Conservation (phyloP, 805 yeast species). For the Saccharomyces kudriavzevii region DNA sequence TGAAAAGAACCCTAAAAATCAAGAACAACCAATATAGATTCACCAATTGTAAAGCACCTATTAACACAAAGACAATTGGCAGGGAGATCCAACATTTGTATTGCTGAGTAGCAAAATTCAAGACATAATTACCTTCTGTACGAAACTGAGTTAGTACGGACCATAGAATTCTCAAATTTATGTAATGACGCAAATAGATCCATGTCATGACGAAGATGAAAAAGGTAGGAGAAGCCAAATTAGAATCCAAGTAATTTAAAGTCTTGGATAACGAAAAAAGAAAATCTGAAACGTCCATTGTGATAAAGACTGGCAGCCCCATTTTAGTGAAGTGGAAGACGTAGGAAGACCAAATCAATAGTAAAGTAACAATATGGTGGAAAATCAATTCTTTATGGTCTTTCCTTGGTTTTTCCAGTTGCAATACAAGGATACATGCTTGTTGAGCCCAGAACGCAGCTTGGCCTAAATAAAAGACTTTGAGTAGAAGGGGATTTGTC, state of each 20-base stretch:
- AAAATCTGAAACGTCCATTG: slow-evolving; percentile 89
- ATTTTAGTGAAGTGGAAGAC: slow-evolving; percentile 92
- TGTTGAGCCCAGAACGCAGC: slow-evolving; percentile 96
- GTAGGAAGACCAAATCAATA: slow-evolving; percentile 72
- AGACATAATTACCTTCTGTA: slow-evolving; percentile 67
- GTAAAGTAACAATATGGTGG: slow-evolving; percentile 83
- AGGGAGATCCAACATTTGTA: slow-evolving; percentile 91
- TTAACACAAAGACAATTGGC: slow-evolving; percentile 68
- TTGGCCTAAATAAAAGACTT: slow-evolving; percentile 73
- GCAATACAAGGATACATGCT: slow-evolving; percentile 64
- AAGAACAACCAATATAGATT: slow-evolving; percentile 78
- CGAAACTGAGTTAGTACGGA: slow-evolving; percentile 73
- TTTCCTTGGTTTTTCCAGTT: slow-evolving; percentile 82
- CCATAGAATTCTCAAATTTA: slow-evolving; percentile 68
- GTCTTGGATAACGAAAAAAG: slow-evolving; percentile 73
- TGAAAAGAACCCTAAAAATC: slow-evolving; percentile 61
- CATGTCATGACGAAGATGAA: slow-evolving; percentile 57
- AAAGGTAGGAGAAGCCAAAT: slow-evolving; percentile 10
- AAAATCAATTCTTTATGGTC: slow-evolving; percentile 79
- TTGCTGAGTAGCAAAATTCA: slow-evolving; percentile 78
- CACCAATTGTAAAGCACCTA: slow-evolving; percentile 69
- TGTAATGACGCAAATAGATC: slow-evolving; percentile 77
- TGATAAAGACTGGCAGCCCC: slow-evolving; percentile 79
- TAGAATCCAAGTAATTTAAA: slow-evolving; percentile 65
- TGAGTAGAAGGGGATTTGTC: slow-evolving; percentile 56